These are phyloP conservation scores for Thyridium curvatum DNA, from an alignment of 2,329 filamentous ascomycete genomes.

Conservation along the genomic window DNA sequence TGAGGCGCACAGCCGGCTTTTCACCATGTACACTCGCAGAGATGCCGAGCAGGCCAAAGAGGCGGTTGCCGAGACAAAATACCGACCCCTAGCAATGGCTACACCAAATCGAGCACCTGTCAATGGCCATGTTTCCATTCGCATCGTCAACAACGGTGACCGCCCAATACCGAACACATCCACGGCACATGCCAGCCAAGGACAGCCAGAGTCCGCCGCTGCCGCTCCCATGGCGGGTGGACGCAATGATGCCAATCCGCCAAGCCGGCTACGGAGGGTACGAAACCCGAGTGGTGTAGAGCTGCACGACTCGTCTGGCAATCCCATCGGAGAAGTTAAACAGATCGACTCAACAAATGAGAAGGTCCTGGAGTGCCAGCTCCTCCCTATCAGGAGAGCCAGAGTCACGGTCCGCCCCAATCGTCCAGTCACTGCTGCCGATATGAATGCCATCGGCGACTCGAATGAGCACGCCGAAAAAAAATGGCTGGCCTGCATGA, in stretches of 20 bases:
- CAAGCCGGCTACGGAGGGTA: too few relatives aligned
- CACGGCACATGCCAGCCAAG: too few relatives aligned
- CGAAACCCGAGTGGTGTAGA: constrained; percentile 18
- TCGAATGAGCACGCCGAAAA: constrained; percentile 34
- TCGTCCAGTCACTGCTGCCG: constrained; percentile 30
- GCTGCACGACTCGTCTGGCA: constrained; percentile 29
- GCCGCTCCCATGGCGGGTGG: too few relatives aligned
- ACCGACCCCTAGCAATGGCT: too few relatives aligned
- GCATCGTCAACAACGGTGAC: too few relatives aligned
- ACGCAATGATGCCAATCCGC: too few relatives aligned
- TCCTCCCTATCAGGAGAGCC: constrained; percentile 26
- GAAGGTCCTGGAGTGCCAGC: constrained; percentile 18
- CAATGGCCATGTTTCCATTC: too few relatives aligned
- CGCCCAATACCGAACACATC: too few relatives aligned
- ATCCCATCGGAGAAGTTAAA: constrained; percentile 28
- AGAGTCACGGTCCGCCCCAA: constrained; percentile 33
- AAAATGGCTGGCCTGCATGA: constrained; percentile 42
- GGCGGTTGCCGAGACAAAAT: too few relatives aligned
- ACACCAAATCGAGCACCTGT: too few relatives aligned
- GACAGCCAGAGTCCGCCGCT: too few relatives aligned
- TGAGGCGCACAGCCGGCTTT: constrained; percentile 5
- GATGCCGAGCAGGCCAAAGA: too few relatives aligned
- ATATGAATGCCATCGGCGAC: constrained; percentile 34
- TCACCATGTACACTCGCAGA: neutral
- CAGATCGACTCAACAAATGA: constrained; percentile 24